These are phyloP conservation scores for Arabidopsis suecica DNA, from an alignment of 345 rosid genomes.

Conservation along the genomic window DNA sequence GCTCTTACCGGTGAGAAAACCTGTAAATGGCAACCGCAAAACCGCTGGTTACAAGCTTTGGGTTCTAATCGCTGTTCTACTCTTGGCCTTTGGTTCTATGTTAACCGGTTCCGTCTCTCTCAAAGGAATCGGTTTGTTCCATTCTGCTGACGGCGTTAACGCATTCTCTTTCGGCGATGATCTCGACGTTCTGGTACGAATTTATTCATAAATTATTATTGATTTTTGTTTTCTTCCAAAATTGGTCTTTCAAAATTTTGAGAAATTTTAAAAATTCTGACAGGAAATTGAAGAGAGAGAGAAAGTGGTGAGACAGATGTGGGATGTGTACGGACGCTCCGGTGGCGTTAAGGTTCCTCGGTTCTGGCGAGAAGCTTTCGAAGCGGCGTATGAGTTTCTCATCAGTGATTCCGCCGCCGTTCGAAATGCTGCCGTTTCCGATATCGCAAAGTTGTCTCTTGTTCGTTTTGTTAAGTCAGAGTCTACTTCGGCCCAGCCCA, in stretches of 20 bases:
- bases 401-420: conserved; percentile 59
- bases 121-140: conserved; percentile 63
- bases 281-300: conserved; percentile 86
- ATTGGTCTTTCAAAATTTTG: background rate
- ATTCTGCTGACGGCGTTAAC: conserved; percentile 44
- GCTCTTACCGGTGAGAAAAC: conserved; percentile 34
- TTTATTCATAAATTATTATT: no score
- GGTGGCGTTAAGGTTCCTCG: conserved; percentile 56
- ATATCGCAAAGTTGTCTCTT: conserved; percentile 77
- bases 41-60: conserved; percentile 64
- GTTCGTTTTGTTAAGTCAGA: conserved; percentile 47
- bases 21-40: conserved; percentile 37
- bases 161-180: conserved; percentile 54
- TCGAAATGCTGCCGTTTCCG: conserved; percentile 64
- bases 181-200: conserved; percentile 69
- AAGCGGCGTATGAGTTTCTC: conserved; percentile 76
- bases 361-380: conserved; percentile 81
- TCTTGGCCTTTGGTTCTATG: conserved; percentile 84
- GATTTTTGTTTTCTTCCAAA: no score
- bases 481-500: conserved; percentile 42
- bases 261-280: background rate
- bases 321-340: conserved; percentile 79
- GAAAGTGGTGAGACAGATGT: conserved; percentile 76
- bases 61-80: conserved; percentile 67
- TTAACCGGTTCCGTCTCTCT: conserved; percentile 83